Evolutionary conservation across 148 eudicot species (phyloP).

Genomic region (Rhododendron molle): DNA sequence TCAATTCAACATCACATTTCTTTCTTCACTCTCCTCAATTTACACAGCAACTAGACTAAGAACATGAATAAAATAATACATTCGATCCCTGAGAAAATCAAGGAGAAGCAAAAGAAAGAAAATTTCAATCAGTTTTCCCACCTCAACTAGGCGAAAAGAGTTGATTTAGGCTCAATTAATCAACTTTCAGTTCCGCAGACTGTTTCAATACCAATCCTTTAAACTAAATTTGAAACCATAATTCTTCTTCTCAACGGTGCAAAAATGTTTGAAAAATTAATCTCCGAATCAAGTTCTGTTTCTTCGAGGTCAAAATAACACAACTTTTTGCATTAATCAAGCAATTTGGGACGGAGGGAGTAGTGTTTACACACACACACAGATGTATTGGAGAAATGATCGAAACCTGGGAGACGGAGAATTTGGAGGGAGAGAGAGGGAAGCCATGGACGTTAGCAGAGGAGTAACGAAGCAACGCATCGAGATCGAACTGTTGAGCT

Average conservation of each 20-base stretch:
- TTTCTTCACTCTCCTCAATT: background rate
- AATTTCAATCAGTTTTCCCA: background rate
- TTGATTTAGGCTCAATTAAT: background rate
- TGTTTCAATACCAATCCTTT: background rate
- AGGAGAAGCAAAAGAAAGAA: background rate
- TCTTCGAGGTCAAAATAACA: background rate
- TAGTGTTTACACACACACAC: background rate
- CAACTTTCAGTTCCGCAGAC: background rate
- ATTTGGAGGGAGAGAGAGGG: slow-evolving; percentile 49
- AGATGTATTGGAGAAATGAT: background rate
- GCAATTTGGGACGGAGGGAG: background rate
- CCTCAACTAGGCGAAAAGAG: background rate
- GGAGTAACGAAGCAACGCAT: slow-evolving; percentile 54
- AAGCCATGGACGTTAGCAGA: slow-evolving; percentile 58
- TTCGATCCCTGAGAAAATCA: background rate
- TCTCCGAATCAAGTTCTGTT: background rate
- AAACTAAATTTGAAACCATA: background rate
- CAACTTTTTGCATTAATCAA: background rate
- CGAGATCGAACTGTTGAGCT: slow-evolving; percentile 45
- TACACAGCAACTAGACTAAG: background rate
- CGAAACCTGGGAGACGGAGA: slow-evolving; percentile 61
- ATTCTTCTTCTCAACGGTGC: background rate
- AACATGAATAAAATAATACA: background rate
- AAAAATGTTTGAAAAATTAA: too few relatives aligned
- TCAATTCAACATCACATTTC: background rate